Percentiles rank a stretch among this genome's conserved stretches.
Evolutionary conservation across 2,329 filamentous ascomycete genomes (phyloP).

Genomic region (Erysiphe pulchra): DNA sequence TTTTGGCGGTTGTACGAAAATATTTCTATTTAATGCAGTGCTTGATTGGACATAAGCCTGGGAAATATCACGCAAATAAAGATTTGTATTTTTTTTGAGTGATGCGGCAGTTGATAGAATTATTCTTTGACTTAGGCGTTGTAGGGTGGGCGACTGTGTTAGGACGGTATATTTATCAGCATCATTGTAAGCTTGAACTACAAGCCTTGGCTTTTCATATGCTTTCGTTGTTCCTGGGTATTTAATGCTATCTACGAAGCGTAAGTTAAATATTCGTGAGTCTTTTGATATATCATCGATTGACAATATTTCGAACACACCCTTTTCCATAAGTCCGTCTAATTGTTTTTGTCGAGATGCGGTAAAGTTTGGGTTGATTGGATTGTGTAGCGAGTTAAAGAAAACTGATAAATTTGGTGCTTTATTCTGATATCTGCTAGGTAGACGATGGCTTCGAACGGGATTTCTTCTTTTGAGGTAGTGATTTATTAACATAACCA

Average conservation of each 20-base stretch:
- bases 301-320: background rate
- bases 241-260: conserved; percentile 3
- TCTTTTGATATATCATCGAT: background rate
- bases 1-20: no score
- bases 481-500: no score
- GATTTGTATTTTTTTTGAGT: background rate
- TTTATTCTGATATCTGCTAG: no score
- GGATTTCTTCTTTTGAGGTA: no score
- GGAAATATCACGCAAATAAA: background rate
- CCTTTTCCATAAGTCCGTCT: no score
- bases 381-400: no score
- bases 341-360: no score
- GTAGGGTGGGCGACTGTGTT: conserved; percentile 1
- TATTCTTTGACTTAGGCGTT: conserved; percentile 1
- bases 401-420: no score
- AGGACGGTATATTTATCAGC: conserved; percentile 1
- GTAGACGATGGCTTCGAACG: no score
- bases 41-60: background rate
- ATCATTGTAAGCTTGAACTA: conserved; percentile 2
- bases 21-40: no score
- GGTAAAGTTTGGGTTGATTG: no score
- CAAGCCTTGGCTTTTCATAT: background rate
- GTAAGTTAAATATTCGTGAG: conserved; percentile 1
- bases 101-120: background rate
- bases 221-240: background rate